These are phyloP conservation scores for Penicillium malachiteum DNA, from an alignment of 495 filamentous ascomycete species.

Conservation along the genomic window DNA sequence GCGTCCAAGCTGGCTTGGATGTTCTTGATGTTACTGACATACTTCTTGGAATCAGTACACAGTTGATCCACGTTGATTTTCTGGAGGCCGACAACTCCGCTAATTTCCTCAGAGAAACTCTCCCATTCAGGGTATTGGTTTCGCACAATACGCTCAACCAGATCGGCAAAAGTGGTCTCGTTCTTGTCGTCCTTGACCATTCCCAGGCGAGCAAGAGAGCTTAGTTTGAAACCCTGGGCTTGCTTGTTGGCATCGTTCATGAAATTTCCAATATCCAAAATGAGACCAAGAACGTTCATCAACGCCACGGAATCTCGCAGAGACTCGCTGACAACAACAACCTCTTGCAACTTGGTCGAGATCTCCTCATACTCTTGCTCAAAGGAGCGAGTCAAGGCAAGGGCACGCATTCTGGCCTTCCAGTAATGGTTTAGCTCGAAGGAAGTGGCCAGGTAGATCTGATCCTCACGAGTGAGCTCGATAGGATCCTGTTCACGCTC, in stretches of 20 bases:
- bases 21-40: slow-evolving; percentile 92
- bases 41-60: slow-evolving; percentile 82
- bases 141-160: slow-evolving; percentile 95
- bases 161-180: slow-evolving; percentile 89
- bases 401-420: slow-evolving; percentile 93
- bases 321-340: slow-evolving; percentile 84
- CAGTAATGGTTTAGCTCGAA: slow-evolving; percentile 98
- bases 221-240: slow-evolving; percentile 95
- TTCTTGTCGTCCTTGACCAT: slow-evolving; percentile 99
- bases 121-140: slow-evolving; percentile 97
- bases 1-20: slow-evolving; percentile 88
- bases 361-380: slow-evolving; percentile 92
- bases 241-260: slow-evolving; percentile 99
- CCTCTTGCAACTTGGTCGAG: slow-evolving; percentile 72
- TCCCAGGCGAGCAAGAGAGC: slow-evolving; percentile 86
- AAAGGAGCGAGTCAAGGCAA: slow-evolving; percentile 79
- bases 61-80: slow-evolving; percentile 96
- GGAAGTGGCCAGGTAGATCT: slow-evolving; percentile 89
- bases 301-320: slow-evolving; percentile 85
- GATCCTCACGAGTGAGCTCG: slow-evolving; percentile 91
- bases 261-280: slow-evolving; percentile 97
- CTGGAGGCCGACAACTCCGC: slow-evolving; percentile 75
- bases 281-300: slow-evolving; percentile 94
- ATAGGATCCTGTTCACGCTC: slow-evolving; percentile 81
- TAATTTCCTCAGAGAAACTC: slow-evolving; percentile 80